Evolutionary conservation across 805 yeast species (phyloP), one percentile per base, ranked within the genome.

Genomic region (Starmerella lactis-condensi): DNA sequence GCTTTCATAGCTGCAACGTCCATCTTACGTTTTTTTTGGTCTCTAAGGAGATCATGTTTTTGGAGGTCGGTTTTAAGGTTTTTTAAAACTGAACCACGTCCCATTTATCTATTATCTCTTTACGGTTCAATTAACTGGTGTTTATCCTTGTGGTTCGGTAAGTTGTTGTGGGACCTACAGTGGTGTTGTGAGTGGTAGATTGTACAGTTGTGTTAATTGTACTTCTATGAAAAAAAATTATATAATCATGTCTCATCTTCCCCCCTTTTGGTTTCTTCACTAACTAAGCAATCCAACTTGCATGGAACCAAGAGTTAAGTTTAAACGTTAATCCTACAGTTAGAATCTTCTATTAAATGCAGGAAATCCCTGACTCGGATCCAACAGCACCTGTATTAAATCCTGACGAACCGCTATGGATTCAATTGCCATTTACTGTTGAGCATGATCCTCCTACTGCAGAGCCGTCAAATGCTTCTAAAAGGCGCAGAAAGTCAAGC

Each of bases 21-120:
- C 4, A 33, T 29, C 30, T 40, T 40, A 5, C 24, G 29, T 9
- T 35, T 35, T 29, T 40, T 42, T 76, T 62, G 46, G 77, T 67
- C 38, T 22, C 44, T 36, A 12, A 45, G 28, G 4, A 43, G 37
- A 24, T 30, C 72, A 65, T 41, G 74, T 79, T 24, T 69, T 62
- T 18, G 81, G 72, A 17, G 60, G 52, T 43, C 39, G 24, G 18
- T 30, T 32, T 42, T 44, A 33, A 45, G 26, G 11, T 40, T 43
- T 31, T 45, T 45, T 26, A 45, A 26, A 3, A 45, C 33, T 14
- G 50, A 45, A 7, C 50, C 50, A 26, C 26, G 25, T 10, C 30
- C 30, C 34, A 30, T 30, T n/a, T 26, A 12, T 8, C 22, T 9
- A 10, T 28, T 8, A 13, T 21, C 11, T 21, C 9, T 11, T 21